Percentiles rank a stretch among this genome's conserved stretches.
Conservation (phyloP, 1,284 basidiomycete genomes). For the Malassezia sympodialis region DNA sequence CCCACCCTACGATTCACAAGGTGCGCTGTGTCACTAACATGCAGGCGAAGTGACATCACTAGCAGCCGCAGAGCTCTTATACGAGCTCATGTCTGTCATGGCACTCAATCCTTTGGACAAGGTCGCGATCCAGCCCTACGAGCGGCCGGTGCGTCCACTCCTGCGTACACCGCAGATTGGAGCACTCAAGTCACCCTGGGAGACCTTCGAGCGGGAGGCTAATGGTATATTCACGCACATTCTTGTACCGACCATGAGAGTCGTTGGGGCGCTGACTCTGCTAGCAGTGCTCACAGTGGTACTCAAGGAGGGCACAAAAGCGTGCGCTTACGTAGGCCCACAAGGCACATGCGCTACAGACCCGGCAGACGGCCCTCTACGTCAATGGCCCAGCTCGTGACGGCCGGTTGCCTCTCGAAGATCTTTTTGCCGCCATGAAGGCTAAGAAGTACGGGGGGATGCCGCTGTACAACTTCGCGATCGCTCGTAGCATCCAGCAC, state of each 20-base stretch:
- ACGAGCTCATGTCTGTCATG: slow-evolving; percentile 25
- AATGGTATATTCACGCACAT: neutral
- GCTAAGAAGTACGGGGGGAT: neutral
- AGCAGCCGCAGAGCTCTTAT: slow-evolving; percentile 30
- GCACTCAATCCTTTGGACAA: slow-evolving; percentile 7
- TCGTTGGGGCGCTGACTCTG: neutral
- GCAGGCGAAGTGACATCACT: slow-evolving; percentile 27
- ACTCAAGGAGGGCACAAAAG: neutral
- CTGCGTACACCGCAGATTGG: neutral
- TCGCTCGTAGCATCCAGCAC: neutral
- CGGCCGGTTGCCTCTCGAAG: neutral
- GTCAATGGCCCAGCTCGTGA: neutral
- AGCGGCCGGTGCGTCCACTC: neutral
- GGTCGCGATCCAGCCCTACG: neutral
- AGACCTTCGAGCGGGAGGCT: neutral
- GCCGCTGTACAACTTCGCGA: neutral
- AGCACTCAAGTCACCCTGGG: neutral
- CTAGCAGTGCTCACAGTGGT: neutral
- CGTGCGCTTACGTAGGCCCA: neutral
- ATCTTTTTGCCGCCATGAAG: neutral
- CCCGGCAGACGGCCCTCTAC: neutral
- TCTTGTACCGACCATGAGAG: neutral
- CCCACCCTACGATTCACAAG: slow-evolving; percentile 27
- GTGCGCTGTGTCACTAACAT: neutral
- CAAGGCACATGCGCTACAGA: neutral